Evolutionary conservation across 306 rosid genomes (phyloP), one percentile per base, ranked within the genome.

Genomic region (Echinosophora koreensis): DNA sequence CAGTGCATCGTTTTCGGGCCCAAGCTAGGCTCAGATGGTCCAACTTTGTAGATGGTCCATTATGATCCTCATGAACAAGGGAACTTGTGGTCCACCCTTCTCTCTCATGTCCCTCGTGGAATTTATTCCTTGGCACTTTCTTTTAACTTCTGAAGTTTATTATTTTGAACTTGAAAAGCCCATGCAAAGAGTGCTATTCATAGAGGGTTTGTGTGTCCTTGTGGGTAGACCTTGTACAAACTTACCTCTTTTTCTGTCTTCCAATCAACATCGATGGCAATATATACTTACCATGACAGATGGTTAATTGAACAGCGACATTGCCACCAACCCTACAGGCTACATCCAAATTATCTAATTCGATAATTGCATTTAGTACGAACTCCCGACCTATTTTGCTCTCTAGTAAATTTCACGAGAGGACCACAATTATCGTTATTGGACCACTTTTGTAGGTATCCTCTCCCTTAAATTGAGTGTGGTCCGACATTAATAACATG

Each of bases 401-500:
- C 61, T 51, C 16, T 18, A 42, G 58, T 69, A 38, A 50, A 77
- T 71, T 71, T 61, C 59, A 67, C 34, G 51, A 70, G 28, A 59
- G 87, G 90, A 83, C 88, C 84, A 81, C 87, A 69, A 14, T n/a
- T 69, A 52, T 80, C 28, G 7, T 17, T 44, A 34, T 60, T 63
- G 83, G 89, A 80, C 87, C 89, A 76, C 86, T 66, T 78, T 18
- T 56, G 47, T 22, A 50, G 82, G 73, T 59, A 66, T 77, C 55
- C 13, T 77, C 30, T 56, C 22, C 59, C 63, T 50, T 78, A 38
- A 78, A 81, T 76, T 66, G 52, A 58, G 18, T 83, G 87, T 87
- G 91, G 87, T 87, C 86, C 88, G 74, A 80, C 79, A 71, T 50
- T 34, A 76, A 77, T 64, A 57, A 69, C 80, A 71, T 71, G 55